These are phyloP conservation scores for Colletotrichum sp. DNA, from an alignment of 2,329 filamentous ascomycete species.

Conservation along the genomic window DNA sequence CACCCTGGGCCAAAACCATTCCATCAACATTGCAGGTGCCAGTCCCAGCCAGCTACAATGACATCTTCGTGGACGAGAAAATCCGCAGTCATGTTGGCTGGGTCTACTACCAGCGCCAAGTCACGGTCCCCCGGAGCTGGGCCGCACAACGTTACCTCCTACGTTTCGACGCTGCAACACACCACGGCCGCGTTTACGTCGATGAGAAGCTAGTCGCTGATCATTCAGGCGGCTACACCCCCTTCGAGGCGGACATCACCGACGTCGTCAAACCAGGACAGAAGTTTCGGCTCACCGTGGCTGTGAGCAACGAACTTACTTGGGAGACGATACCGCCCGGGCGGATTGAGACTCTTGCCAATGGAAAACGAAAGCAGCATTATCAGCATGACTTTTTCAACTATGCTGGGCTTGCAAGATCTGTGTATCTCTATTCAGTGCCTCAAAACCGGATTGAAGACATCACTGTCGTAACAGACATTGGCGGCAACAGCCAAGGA, in stretches of 20 bases:
- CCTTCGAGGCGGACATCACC: slow-evolving; percentile 30
- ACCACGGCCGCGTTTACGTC: slow-evolving; percentile 30
- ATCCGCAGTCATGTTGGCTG: slow-evolving; percentile 35
- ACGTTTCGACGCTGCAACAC: slow-evolving; percentile 32
- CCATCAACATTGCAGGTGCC: slow-evolving; percentile 21
- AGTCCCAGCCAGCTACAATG: slow-evolving; percentile 30
- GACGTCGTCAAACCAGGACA: slow-evolving; percentile 24
- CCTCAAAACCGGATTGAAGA: slow-evolving; percentile 26
- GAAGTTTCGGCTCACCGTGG: slow-evolving; percentile 32
- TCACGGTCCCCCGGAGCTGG: slow-evolving; percentile 27
- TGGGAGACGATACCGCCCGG: slow-evolving; percentile 33
- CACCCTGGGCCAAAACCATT: slow-evolving; percentile 33
- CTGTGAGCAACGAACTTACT: slow-evolving; percentile 33
- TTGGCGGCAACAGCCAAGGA: slow-evolving; percentile 14
- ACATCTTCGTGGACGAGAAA: slow-evolving; percentile 24
- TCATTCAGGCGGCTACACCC: slow-evolving; percentile 31
- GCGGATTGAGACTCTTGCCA: not conserved
- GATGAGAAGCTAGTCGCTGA: slow-evolving; percentile 28
- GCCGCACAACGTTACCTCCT: slow-evolving; percentile 23
- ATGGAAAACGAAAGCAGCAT: slow-evolving; percentile 25
- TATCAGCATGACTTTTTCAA: slow-evolving; percentile 37
- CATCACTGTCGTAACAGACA: slow-evolving; percentile 26
- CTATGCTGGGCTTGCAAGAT: slow-evolving; percentile 31
- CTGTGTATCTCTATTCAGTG: slow-evolving; percentile 30
- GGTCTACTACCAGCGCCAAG: slow-evolving; percentile 33